phyloP scores from a whole-genome alignment of 1,284 basidiomycete species.

The Termitomyces sp. region DNA sequence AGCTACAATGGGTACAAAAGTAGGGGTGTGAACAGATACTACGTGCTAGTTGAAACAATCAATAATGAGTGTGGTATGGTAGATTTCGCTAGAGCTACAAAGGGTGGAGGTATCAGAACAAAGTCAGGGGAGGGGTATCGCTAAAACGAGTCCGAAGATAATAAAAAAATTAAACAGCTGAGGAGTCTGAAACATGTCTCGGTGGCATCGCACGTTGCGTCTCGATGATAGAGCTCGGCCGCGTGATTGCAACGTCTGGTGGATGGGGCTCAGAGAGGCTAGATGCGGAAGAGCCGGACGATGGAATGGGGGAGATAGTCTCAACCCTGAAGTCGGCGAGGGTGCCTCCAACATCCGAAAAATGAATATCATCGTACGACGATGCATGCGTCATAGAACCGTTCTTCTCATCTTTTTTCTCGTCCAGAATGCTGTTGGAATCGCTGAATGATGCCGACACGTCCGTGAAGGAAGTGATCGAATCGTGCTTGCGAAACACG shows the following conservation, averaged over 20 bases:
- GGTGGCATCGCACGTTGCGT: slow-evolving; percentile 14
- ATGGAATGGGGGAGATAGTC: slow-evolving; percentile 24
- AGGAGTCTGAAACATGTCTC: slow-evolving; percentile 12
- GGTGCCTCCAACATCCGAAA: slow-evolving; percentile 33
- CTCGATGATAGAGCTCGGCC: slow-evolving; percentile 19
- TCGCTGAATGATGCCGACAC: slow-evolving; percentile 32
- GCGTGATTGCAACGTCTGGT: slow-evolving; percentile 19
- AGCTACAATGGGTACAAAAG: slow-evolving; percentile 11
- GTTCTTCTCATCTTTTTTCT: slow-evolving; percentile 28
- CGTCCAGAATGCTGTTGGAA: slow-evolving; percentile 28
- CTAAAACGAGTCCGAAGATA: background rate
- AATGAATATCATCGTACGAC: slow-evolving; percentile 31
- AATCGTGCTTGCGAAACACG: slow-evolving; percentile 38
- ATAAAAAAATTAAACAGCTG: slow-evolving; percentile 7
- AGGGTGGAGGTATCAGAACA: slow-evolving; percentile 2
- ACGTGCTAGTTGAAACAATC: slow-evolving; percentile 5
- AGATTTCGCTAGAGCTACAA: slow-evolving; percentile 17
- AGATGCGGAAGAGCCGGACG: slow-evolving; percentile 26
- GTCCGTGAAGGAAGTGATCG: slow-evolving; percentile 41
- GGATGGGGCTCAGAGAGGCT: slow-evolving; percentile 12
- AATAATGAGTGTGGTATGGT: slow-evolving; percentile 11
- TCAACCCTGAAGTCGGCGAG: slow-evolving; percentile 29
- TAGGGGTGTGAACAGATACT: background rate
- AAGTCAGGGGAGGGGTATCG: slow-evolving; percentile 7
- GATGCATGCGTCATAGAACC: slow-evolving; percentile 22